These are phyloP conservation scores for Acaromyces ingoldii DNA, from an alignment of 1,284 basidiomycete species.

Conservation along the genomic window DNA sequence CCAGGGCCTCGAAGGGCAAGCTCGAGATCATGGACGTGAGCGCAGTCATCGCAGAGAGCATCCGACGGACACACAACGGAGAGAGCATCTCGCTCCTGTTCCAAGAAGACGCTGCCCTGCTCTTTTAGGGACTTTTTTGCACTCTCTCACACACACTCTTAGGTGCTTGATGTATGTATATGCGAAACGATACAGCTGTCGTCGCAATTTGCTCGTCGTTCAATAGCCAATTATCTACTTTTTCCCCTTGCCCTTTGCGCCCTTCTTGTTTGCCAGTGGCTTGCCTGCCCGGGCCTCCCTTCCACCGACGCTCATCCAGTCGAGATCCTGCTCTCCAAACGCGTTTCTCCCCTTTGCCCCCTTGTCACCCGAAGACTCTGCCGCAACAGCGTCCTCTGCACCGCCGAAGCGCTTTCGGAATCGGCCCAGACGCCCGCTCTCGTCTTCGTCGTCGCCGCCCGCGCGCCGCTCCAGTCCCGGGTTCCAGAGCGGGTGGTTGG, in stretches of 20 bases:
- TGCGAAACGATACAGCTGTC: too few relatives aligned
- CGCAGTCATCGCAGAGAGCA: conserved; percentile 87
- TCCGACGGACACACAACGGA: conserved; percentile 93
- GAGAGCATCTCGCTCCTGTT: conserved; percentile 58
- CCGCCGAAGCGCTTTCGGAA: conserved; percentile 46
- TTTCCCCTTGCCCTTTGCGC: conserved; percentile 41
- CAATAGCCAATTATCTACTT: too few relatives aligned
- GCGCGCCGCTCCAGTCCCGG: conserved; percentile 17
- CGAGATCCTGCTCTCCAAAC: conserved; percentile 44
- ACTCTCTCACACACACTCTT: too few relatives aligned
- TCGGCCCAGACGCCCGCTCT: conserved; percentile 44
- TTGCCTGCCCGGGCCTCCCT: conserved; percentile 40
- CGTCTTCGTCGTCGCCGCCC: conserved; percentile 39
- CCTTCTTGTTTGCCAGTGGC: conserved; percentile 30
- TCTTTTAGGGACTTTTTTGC: conserved; percentile 38
- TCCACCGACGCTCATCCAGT: conserved; percentile 50
- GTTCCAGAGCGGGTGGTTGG: conserved; percentile 51
- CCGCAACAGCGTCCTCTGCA: conserved; percentile 8
- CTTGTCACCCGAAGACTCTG: background rate
- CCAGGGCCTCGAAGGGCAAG: conserved; percentile 55
- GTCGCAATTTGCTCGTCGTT: too few relatives aligned
- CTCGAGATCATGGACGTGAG: conserved; percentile 72
- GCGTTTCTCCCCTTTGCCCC: conserved; percentile 14
- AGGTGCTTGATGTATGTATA: too few relatives aligned
- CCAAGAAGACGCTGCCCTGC: conserved; percentile 44